Evolutionary conservation across 257 asterid genomes (phyloP).

Genomic region (Fraxinus excelsior): DNA sequence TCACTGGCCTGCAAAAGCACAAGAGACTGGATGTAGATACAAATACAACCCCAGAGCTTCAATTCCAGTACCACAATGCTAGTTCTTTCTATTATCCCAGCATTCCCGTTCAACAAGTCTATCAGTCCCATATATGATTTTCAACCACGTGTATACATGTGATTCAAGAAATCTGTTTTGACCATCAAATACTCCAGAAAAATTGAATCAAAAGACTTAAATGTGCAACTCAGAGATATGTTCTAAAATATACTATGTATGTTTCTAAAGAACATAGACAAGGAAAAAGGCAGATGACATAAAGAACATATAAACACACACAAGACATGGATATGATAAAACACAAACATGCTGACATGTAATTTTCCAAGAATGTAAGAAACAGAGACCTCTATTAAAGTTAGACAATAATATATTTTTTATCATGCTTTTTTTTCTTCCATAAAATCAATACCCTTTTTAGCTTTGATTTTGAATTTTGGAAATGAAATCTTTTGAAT

Average conservation of each 20-base stretch:
- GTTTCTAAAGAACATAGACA: neutral
- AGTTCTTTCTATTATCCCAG: neutral
- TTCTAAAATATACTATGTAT: too few relatives aligned
- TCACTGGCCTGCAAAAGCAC: constrained; percentile 30
- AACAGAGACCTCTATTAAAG: neutral
- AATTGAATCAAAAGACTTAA: neutral
- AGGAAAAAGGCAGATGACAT: neutral
- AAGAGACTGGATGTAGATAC: neutral
- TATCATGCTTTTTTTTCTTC: neutral
- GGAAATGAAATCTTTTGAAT: neutral
- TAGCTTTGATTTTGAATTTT: neutral
- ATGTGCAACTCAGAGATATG: too few relatives aligned
- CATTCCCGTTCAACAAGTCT: neutral
- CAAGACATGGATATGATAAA: neutral
- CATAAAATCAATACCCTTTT: neutral
- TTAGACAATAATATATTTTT: neutral
- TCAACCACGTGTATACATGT: neutral
- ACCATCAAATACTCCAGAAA: neutral
- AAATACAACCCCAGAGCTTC: neutral
- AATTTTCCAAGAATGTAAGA: neutral
- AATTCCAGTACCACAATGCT: neutral
- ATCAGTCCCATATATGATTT: neutral
- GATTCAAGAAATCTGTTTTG: neutral
- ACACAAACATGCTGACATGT: neutral
- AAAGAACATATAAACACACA: neutral